Base-by-base conservation (phyloP, 495 filamentous ascomycete species). In the Aspergillus wentii region DNA sequence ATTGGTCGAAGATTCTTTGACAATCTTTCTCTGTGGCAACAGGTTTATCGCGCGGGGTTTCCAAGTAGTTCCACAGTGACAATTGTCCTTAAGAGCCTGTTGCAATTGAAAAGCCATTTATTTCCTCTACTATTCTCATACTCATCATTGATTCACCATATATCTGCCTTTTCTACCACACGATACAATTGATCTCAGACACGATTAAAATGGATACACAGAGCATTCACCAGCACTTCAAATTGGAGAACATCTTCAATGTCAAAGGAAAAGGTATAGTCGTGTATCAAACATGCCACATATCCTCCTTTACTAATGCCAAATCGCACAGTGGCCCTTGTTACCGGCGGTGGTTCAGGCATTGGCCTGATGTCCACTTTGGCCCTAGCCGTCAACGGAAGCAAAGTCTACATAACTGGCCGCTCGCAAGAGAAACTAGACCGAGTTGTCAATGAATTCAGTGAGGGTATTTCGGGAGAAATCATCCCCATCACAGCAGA, bases 381-480 rank as follows among this genome's bases (percentile, higher is more conserved):
- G 57, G 72, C 77, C 7, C 67, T 81, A 1, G 76, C 76, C 4
- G 74, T 76, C 30, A 82, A 80, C 47, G 77, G 78, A 5, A 74
- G 68, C 5, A 71, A 71, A 48, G 71, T 75, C 18, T 81, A 82
- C 62, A 77, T 82, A 40, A 69, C 73, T 8, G 76, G 74, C n/a
- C 67, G 74, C 14, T 76, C 69, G 4, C 48, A 56, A 30, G 69
- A 77, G 40, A 79, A 79, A 49, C 67, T 81, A 5, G 60, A 78
- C 3, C 61, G 49, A 1, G 79, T 79, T 1, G 68, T 61, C 7
- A 53, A 71, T 28, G 51, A 64, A 2, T 61, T 61, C 41, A 56
- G 56, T 22, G 61, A 74, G 43, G 49, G 62, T 25, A 74, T 75
- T 28, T 37, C 57, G 0, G 76, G 78, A 9, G 40, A 78, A 28